Conservation (phyloP, 805 yeast species). For the Ogataea henricii region DNA sequence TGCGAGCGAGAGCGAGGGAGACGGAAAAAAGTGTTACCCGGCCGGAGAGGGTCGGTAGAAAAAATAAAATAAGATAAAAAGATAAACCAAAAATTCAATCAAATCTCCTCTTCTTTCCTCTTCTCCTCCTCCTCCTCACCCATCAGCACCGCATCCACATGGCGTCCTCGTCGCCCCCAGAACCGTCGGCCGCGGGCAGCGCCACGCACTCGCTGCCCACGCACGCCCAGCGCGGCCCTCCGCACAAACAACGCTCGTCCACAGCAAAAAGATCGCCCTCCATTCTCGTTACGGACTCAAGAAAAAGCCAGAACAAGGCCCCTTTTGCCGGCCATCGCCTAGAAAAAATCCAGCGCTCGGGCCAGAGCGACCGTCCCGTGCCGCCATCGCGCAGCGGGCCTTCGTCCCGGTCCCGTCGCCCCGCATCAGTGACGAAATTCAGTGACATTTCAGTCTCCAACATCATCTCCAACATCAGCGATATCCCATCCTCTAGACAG, state of each 20-base stretch:
- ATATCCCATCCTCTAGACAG: constrained; percentile 76
- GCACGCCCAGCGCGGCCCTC: not conserved
- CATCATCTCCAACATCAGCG: constrained; percentile 75
- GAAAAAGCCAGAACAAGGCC: constrained; percentile 59
- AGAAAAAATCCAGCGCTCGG: constrained; percentile 23
- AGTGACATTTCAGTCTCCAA: constrained; percentile 82
- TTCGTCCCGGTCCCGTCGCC: constrained; percentile 17
- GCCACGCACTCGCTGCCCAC: not conserved
- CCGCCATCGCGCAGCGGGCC: constrained; percentile 18
- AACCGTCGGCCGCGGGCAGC: not conserved
- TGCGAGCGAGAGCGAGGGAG: no score
- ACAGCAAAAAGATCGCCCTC: constrained; percentile 91
- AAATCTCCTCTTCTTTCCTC: not conserved
- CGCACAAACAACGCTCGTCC: constrained; percentile 18
- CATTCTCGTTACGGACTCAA: constrained; percentile 86
- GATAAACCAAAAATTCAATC: not conserved
- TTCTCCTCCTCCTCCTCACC: not conserved
- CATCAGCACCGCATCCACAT: not conserved
- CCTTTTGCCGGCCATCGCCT: constrained; percentile 74
- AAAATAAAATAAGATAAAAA: no score
- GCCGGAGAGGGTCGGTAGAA: no score
- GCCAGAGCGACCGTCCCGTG: constrained; percentile 18
- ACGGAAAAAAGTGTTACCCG: not conserved
- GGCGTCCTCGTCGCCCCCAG: not conserved
- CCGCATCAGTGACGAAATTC: constrained; percentile 44